Evolutionary conservation across 176 grass and related monocot species (phyloP), one percentile per base, ranked within the genome.

Genomic region (Aegilops longissima): DNA sequence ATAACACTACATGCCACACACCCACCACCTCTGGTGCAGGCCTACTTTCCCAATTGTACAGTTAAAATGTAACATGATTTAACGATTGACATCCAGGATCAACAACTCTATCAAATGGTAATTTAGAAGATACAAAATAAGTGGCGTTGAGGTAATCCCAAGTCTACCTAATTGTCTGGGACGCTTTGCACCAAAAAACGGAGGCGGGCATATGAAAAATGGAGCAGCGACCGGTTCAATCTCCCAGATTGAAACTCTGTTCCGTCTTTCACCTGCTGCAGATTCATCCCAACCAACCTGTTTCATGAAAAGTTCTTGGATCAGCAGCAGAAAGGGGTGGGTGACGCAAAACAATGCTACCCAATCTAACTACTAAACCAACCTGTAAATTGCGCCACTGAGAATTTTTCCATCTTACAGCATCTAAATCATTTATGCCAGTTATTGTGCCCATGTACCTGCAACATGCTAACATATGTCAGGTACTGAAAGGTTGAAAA

Each of bases 391-490:
- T 94, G 71, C 91, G 87, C 94, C 94, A 96, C 45, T 96, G 89
- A 12, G 94, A 96, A 66, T 88, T 96, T 74, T 90, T 90, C 94
- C 94, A 96, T 85, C 94, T 86, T 82, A 93, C 87, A 70, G 89
- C 85, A 84, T 96, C 94, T 29, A 96, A 83, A 86, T 96, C 94
- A 88, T 90, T 90, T 80, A 93, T 96, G 24, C 91, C 94, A 62
- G 94, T 96, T 84, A 96, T 91, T 71, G 94, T 96, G 66, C 94
- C 94, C 94, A 96, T 96, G 78, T 96, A 96, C 58, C 94, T 96
- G 66, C 61, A 93, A 59, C 84, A 89, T 69, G 42, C 12, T 36
- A 83, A 70, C 16, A 77, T 44, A 73, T 12, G 21, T 78, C 29
- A 82, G 49, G 2, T 47, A 70, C 34, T 49, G 40, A 52, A 79